Percentiles rank a stretch among this genome's conserved stretches.
phyloP scores from a whole-genome alignment of 148 eudicot genomes.

The Chenopodium berlandieri region DNA sequence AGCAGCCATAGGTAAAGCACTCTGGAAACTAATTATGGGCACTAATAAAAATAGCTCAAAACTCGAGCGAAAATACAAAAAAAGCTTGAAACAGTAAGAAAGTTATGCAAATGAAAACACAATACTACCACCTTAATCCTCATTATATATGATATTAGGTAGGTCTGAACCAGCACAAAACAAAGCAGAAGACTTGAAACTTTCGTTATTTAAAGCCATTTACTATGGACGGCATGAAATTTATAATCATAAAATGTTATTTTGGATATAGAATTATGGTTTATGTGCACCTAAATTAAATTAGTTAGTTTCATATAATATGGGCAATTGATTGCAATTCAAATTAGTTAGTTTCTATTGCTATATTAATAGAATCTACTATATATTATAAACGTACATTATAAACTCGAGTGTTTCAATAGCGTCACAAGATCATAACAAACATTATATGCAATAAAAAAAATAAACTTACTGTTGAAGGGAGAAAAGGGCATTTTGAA shows the following conservation, averaged over 20 bases:
- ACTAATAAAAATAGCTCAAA: neutral
- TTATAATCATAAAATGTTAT: no score
- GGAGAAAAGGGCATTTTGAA: conserved; percentile 49
- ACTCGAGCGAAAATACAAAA: no score
- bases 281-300: no score
- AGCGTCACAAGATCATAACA: neutral
- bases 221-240: no score
- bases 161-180: neutral
- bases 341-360: neutral
- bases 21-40: neutral
- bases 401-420: neutral
- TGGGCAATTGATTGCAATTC: neutral
- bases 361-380: no score
- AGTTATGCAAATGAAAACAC: neutral
- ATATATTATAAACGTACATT: no score
- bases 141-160: neutral
- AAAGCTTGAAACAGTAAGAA: no score
- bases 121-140: neutral
- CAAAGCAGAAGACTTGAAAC: neutral
- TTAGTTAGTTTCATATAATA: neutral
- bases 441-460: neutral
- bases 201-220: no score
- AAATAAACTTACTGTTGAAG: conserved; percentile 50
- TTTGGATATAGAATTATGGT: neutral
- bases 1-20: conserved; percentile 12